phyloP scores from a whole-genome alignment of 1,284 basidiomycete genomes.

The Trametes versicolor region DNA sequence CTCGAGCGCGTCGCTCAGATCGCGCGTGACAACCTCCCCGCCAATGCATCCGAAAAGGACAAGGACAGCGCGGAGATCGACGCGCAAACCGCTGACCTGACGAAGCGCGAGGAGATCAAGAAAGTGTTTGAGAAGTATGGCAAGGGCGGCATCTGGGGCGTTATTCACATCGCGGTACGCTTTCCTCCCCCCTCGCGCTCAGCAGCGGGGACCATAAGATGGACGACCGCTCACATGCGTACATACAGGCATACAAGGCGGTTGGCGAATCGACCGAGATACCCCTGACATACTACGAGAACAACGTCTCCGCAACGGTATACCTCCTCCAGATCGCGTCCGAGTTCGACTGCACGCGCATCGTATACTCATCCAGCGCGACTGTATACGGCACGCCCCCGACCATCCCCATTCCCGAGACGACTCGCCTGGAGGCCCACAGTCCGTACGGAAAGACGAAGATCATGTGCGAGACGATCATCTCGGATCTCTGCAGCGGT shows the following conservation, averaged over 20 bases:
- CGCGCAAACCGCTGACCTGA: constrained; percentile 78
- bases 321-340: constrained; percentile 88
- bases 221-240: neutral
- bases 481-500: constrained; percentile 91
- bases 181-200: neutral
- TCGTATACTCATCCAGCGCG: constrained; percentile 98
- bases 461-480: constrained; percentile 91
- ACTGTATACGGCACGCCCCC: constrained; percentile 99
- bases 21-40: constrained; percentile 74
- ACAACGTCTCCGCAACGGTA: constrained; percentile 90
- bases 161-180: constrained; percentile 93
- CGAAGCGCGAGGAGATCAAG: constrained; percentile 74
- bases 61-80: constrained; percentile 78
- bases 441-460: constrained; percentile 97
- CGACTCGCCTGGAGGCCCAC: constrained; percentile 88
- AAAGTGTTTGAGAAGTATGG: constrained; percentile 86
- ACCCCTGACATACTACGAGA: constrained; percentile 92
- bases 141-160: constrained; percentile 96
- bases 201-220: too few relatives aligned
- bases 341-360: constrained; percentile 82
- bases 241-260: constrained; percentile 89
- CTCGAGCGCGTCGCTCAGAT: constrained; percentile 82
- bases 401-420: constrained; percentile 94
- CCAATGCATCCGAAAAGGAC: constrained; percentile 70
- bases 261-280: constrained; percentile 98